Percentiles rank a stretch among this genome's conserved stretches.
phyloP scores from a whole-genome alignment of 2,329 filamentous ascomycete genomes.

The Colletotrichum sp. region DNA sequence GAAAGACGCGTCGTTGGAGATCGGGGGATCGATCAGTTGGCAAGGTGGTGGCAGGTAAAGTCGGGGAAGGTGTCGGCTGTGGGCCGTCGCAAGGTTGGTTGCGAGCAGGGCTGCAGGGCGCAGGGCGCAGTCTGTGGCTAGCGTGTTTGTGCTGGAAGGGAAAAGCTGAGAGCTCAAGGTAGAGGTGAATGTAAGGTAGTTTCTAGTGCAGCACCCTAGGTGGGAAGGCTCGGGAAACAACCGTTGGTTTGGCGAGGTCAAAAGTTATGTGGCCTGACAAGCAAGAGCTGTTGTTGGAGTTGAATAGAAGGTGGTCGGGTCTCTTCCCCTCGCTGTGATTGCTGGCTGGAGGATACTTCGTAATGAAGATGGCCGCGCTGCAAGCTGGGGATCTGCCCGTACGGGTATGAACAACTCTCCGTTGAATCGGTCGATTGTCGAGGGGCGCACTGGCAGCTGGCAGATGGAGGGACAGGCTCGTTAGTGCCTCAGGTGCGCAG shows the following conservation, averaged over 20 bases:
- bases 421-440: neutral
- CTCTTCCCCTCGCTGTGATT: neutral
- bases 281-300: neutral
- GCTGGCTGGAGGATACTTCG: neutral
- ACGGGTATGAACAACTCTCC: neutral
- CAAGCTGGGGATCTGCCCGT: neutral
- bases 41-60: neutral
- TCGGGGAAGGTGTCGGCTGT: neutral
- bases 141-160: neutral
- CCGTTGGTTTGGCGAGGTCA: neutral
- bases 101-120: constrained; percentile 3
- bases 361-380: neutral
- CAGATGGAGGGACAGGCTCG: neutral
- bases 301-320: neutral
- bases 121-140: neutral
- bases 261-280: neutral
- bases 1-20: constrained; percentile 18
- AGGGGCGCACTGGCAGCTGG: neutral
- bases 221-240: neutral
- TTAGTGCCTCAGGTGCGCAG: neutral
- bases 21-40: constrained; percentile 3
- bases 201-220: neutral
- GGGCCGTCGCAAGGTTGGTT: neutral
- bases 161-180: neutral
- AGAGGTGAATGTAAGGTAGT: neutral